Evolutionary conservation across 2,329 filamentous ascomycete genomes (phyloP), one percentile per base, ranked within the genome.

Genomic region (Cladophialophora bantiana): DNA sequence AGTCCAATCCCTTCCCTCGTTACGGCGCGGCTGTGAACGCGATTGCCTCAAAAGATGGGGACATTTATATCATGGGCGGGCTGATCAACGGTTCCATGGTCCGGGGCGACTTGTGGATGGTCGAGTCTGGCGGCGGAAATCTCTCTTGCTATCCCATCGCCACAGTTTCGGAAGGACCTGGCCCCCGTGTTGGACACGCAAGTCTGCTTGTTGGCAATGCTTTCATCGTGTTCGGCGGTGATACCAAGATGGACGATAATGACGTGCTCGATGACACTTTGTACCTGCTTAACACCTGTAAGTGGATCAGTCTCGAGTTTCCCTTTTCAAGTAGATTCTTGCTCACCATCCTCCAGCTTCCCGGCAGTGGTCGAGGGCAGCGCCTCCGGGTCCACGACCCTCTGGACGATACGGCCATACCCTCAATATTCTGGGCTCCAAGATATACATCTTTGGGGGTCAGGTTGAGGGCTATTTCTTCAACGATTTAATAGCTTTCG

Each of bases 401-500:
- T 88, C 93, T 5, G 95, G 95, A 57, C 90, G 95, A 72, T 99
- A 99, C 74, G 95, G 96, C 5, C 95, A 99, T 78, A 96, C 95
- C 0, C 80, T 99, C 68, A 99, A 98, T 76, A 98, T 99, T 48
- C 82, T 99, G 1, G 94, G 94, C 32, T 98, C 95, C 67, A 98
- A 96, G 77, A 94, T 99, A 52, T 99, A 93, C 80, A 91, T 99
- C 35, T 99, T 99, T 77, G 95, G 95, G 76, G 95, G 95, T 59
- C 95, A 99, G 75, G 94, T 98, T 1, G 95, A 99, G 77, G 95
- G 94, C 4, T 94, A 90, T 76, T 99, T 99, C 76, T 98, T 99
- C 88, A 99, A 99, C 74, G 95, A 99, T 75, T 83, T 99, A 15
- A 88, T 96, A 36, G 93, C 94, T 9, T 99, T 99, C 75, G 96